These are phyloP conservation scores for Albatrellus ellisii DNA, from an alignment of 768 basidiomycete species.

Conservation along the genomic window DNA sequence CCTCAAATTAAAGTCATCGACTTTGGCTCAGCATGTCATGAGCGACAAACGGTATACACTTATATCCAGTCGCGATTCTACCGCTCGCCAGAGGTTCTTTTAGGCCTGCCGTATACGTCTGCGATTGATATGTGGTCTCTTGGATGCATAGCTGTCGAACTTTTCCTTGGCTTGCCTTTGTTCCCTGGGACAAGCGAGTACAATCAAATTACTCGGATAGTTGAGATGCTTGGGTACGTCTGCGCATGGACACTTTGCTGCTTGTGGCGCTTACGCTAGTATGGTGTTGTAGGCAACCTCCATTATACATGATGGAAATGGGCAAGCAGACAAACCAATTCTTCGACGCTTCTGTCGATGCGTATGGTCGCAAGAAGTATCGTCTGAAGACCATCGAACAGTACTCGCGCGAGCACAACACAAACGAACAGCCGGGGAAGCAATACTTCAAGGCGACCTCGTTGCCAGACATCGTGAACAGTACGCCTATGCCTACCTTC, in stretches of 20 bases:
- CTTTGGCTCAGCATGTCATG: slow-evolving; percentile 98
- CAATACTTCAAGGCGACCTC: slow-evolving; percentile 96
- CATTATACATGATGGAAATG: slow-evolving; percentile 84
- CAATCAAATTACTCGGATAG: slow-evolving; percentile 92
- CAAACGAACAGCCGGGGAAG: slow-evolving; percentile 95
- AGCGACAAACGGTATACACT: slow-evolving; percentile 98
- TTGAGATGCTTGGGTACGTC: slow-evolving; percentile 95
- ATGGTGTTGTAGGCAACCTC: slow-evolving; percentile 53
- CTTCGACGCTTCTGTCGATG: slow-evolving; percentile 71
- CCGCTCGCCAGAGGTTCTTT: slow-evolving; percentile 91
- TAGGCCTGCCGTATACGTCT: slow-evolving; percentile 89
- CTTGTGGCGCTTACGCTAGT: slow-evolving; percentile 3
- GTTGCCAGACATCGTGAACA: slow-evolving; percentile 90
- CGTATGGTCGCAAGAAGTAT: slow-evolving; percentile 72
- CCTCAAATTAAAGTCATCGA: slow-evolving; percentile 99
- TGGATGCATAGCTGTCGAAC: slow-evolving; percentile 96
- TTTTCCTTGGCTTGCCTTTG: slow-evolving; percentile 90
- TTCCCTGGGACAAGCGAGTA: slow-evolving; percentile 99
- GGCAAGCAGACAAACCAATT: slow-evolving; percentile 94
- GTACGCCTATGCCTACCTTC: slow-evolving; percentile 81
- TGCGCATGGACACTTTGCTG: slow-evolving; percentile 2
- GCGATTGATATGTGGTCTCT: slow-evolving; percentile 99
- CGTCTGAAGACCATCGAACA: slow-evolving; percentile 86
- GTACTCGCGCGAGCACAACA: slow-evolving; percentile 89
- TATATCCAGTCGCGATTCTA: slow-evolving; percentile 99